A percentile compares a stretch with the other conserved stretches of the same genome.
phyloP scores from a whole-genome alignment of 805 yeast genomes.

The Clavispora carvajalis region DNA sequence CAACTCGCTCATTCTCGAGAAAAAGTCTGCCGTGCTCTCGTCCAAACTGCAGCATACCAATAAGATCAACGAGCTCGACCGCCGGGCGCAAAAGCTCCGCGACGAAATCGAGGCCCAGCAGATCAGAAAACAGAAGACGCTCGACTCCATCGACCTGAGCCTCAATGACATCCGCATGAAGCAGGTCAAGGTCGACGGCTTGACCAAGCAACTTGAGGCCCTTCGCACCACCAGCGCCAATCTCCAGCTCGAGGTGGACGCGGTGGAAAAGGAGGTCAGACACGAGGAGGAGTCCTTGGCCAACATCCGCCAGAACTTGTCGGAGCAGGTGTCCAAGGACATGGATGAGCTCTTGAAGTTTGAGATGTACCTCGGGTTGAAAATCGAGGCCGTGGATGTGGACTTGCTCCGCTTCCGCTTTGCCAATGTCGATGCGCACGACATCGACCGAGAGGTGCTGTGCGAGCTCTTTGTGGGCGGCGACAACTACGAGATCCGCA shows the following conservation, averaged over 20 bases:
- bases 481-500: slow-evolving; percentile 15
- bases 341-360: slow-evolving; percentile 47
- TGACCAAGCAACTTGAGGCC: slow-evolving; percentile 29
- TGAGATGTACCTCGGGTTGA: slow-evolving; percentile 52
- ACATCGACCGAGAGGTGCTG: slow-evolving; percentile 37
- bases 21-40: slow-evolving; percentile 27
- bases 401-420: slow-evolving; percentile 47
- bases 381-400: slow-evolving; percentile 45
- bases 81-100: slow-evolving; percentile 25
- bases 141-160: slow-evolving; percentile 21
- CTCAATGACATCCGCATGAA: slow-evolving; percentile 24
- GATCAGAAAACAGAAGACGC: slow-evolving; percentile 22
- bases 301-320: slow-evolving; percentile 29
- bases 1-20: slow-evolving; percentile 28
- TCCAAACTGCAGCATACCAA: slow-evolving; percentile 30
- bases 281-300: slow-evolving; percentile 26
- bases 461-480: slow-evolving; percentile 43
- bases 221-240: slow-evolving; percentile 23
- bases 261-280: slow-evolving; percentile 26
- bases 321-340: slow-evolving; percentile 42
- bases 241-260: slow-evolving; percentile 25
- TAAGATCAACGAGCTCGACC: slow-evolving; percentile 25
- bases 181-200: slow-evolving; percentile 29
- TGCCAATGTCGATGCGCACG: slow-evolving; percentile 40
- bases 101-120: slow-evolving; percentile 26